These are phyloP conservation scores for Pedinophyceae sp. DNA, from an alignment of 139 green algal species.

Conservation along the genomic window DNA sequence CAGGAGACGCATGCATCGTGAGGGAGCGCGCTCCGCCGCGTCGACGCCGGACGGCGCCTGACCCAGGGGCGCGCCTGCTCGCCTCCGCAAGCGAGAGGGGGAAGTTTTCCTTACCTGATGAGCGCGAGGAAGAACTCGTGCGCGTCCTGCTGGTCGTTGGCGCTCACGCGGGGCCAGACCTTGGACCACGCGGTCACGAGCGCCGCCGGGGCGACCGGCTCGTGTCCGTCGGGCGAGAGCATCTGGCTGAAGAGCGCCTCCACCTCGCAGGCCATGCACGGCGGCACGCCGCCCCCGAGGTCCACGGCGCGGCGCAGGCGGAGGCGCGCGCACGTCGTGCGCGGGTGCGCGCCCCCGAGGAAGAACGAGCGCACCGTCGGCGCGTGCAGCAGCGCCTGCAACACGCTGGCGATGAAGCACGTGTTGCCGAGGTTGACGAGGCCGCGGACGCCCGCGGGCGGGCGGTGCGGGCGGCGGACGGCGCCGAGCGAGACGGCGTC, in stretches of 20 bases:
- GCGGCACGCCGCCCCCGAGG: too few relatives aligned
- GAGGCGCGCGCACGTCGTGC: slow-evolving; percentile 2
- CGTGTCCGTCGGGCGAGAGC: too few relatives aligned
- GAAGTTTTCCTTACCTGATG: too few relatives aligned
- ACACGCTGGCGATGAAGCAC: slow-evolving; percentile 90
- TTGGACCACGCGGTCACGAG: slow-evolving; percentile 71
- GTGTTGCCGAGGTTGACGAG: slow-evolving; percentile 92
- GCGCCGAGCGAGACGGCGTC: slow-evolving; percentile 4
- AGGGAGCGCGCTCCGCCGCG: too few relatives aligned
- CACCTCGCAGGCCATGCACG: neutral
- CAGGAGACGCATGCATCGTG: too few relatives aligned
- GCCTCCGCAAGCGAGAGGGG: too few relatives aligned
- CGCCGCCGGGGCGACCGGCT: slow-evolving; percentile 29
- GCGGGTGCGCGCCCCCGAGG: slow-evolving; percentile 44
- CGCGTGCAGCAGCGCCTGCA: slow-evolving; percentile 69
- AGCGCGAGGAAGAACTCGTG: slow-evolving; percentile 84
- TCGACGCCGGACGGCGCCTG: slow-evolving; percentile 15
- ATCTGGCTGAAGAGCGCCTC: neutral
- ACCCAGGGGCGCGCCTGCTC: too few relatives aligned
- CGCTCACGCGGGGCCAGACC: slow-evolving; percentile 21
- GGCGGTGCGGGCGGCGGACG: slow-evolving; percentile 5
- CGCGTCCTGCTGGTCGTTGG: slow-evolving; percentile 72
- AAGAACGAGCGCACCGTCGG: slow-evolving; percentile 57
- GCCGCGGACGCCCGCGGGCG: slow-evolving; percentile 55
- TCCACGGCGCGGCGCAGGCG: too few relatives aligned